These are phyloP conservation scores for Starmerella potacharoeniae DNA, from an alignment of 805 yeast genomes.

Conservation along the genomic window DNA sequence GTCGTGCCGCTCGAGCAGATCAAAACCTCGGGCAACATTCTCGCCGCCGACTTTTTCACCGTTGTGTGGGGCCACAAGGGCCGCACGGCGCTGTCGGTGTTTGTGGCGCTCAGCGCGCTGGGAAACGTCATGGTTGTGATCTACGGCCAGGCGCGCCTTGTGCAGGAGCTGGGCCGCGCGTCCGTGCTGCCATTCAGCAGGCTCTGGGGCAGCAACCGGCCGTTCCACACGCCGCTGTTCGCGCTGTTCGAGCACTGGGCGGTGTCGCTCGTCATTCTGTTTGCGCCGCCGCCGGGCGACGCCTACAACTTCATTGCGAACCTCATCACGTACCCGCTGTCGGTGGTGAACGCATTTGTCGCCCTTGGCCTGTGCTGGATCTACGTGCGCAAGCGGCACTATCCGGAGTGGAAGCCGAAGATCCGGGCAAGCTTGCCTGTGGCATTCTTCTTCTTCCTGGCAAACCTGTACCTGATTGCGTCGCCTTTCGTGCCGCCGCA, in stretches of 20 bases:
- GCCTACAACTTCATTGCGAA: slow-evolving; percentile 74
- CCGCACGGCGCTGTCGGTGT: slow-evolving; percentile 61
- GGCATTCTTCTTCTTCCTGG: slow-evolving; percentile 48
- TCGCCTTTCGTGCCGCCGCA: slow-evolving; percentile 80
- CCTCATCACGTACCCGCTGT: slow-evolving; percentile 69
- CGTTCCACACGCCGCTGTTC: slow-evolving; percentile 60
- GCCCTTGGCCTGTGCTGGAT: slow-evolving; percentile 52
- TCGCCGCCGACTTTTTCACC: slow-evolving; percentile 66
- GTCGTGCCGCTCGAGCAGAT: slow-evolving; percentile 38
- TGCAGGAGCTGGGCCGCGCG: slow-evolving; percentile 73
- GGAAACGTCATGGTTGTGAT: slow-evolving; percentile 76
- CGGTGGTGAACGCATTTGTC: slow-evolving; percentile 58
- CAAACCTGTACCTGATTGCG: slow-evolving; percentile 55
- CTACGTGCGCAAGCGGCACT: slow-evolving; percentile 30
- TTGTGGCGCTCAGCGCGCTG: slow-evolving; percentile 69
- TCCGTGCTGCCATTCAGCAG: slow-evolving; percentile 65
- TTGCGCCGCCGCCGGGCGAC: slow-evolving; percentile 81
- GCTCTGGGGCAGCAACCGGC: slow-evolving; percentile 59
- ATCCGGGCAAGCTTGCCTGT: slow-evolving; percentile 33
- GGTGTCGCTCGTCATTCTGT: slow-evolving; percentile 57
- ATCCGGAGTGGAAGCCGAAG: slow-evolving; percentile 55
- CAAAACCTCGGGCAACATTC: slow-evolving; percentile 48
- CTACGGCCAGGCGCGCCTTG: slow-evolving; percentile 69
- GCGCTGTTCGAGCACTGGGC: slow-evolving; percentile 70
- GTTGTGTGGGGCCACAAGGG: slow-evolving; percentile 61